A percentile compares a stretch with the other conserved stretches of the same genome.
Evolutionary conservation across 192 early-diverging fungal species (phyloP).

Genomic region (Coemansia umbellata): DNA sequence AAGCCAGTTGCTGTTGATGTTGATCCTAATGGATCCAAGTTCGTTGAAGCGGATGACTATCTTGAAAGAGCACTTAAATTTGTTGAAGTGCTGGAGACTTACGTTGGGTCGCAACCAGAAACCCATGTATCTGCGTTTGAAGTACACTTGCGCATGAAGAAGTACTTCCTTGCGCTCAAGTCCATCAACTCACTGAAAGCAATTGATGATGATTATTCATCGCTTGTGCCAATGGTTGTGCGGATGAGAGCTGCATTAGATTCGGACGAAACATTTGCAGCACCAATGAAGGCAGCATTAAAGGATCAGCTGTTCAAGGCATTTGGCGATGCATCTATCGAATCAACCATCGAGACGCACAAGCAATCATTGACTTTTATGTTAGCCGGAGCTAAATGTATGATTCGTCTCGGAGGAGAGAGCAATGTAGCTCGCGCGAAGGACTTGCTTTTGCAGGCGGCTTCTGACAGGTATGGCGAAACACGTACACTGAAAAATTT

Average conservation of each 20-base stretch:
- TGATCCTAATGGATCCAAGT: conserved; percentile 35
- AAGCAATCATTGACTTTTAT: conserved; percentile 3
- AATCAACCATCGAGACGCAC: conserved; percentile 10
- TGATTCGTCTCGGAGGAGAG: conserved; percentile 27
- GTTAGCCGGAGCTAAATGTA: conserved; percentile 19
- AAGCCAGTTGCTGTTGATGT: conserved; percentile 51
- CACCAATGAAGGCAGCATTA: conserved; percentile 44
- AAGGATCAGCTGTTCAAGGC: conserved; percentile 36
- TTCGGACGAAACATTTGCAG: conserved; percentile 39
- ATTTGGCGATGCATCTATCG: conserved; percentile 35
- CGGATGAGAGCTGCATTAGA: conserved; percentile 30
- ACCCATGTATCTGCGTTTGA: conserved; percentile 41
- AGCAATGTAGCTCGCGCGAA: conserved; percentile 9
- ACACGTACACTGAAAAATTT: conserved; percentile 28
- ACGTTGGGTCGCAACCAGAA: conserved; percentile 9
- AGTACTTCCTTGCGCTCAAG: conserved; percentile 50
- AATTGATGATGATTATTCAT: conserved; percentile 21
- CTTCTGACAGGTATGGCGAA: conserved; percentile 11
- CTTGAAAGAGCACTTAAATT: conserved; percentile 76
- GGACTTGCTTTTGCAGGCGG: conserved; percentile 9
- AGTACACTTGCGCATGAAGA: conserved; percentile 49
- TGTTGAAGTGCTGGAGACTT: conserved; percentile 60
- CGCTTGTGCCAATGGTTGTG: conserved; percentile 29
- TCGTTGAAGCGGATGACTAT: conserved; percentile 59
- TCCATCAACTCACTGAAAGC: conserved; percentile 38